phyloP scores from a whole-genome alignment of 257 asterid species.

The Scutellaria minor region DNA sequence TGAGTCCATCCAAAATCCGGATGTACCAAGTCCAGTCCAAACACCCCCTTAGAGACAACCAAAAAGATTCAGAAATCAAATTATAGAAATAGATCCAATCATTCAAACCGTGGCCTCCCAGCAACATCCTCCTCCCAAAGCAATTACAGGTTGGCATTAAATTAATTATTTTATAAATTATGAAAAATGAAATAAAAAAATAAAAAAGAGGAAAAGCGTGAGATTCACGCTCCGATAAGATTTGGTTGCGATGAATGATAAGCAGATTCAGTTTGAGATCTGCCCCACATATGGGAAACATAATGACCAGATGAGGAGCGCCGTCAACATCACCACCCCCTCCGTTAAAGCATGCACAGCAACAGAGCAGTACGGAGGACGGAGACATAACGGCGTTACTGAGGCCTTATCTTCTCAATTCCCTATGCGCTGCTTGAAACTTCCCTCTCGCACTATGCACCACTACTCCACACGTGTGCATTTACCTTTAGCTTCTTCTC shows the following conservation, averaged over 20 bases:
- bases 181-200: not conserved
- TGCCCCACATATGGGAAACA: conserved; percentile 45
- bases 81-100: no score
- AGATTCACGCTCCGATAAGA: not conserved
- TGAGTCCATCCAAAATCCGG: no score
- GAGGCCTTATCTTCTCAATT: conserved; percentile 49
- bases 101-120: no score
- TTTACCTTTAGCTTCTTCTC: not conserved
- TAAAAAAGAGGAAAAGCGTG: conserved; percentile 13
- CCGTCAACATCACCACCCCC: conserved; percentile 35
- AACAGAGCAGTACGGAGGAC: conserved; percentile 7
- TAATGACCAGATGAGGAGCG: conserved; percentile 46
- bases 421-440: conserved; percentile 31
- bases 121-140: no score
- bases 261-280: conserved; percentile 37
- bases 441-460: conserved; percentile 3
- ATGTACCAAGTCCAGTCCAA: no score
- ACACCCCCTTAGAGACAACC: no score
- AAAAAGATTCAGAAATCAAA: no score
- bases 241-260: conserved; percentile 6
- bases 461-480: conserved; percentile 29
- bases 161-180: not conserved
- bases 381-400: conserved; percentile 35
- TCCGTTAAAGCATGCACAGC: conserved; percentile 22
- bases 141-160: not conserved